Percentiles rank a stretch among this genome's conserved stretches.
These are phyloP conservation scores for Aspergillus sergii DNA, from an alignment of 2,329 filamentous ascomycete genomes.

Conservation along the genomic window DNA sequence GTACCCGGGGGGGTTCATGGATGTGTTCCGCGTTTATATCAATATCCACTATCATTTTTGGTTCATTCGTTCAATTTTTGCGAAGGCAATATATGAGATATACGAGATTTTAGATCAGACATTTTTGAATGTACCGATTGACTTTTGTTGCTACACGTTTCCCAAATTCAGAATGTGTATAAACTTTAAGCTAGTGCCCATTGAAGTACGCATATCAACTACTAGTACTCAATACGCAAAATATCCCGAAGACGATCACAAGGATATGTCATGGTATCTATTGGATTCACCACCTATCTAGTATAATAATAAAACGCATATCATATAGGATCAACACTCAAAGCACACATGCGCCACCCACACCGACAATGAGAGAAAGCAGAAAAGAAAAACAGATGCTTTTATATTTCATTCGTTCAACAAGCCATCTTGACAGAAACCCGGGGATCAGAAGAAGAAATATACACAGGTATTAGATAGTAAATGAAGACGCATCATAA, in stretches of 20 bases:
- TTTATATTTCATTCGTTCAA: constrained; percentile 14
- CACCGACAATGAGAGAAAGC: constrained; percentile 10
- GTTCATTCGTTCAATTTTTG: not conserved
- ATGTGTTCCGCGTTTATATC: not conserved
- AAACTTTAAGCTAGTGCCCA: not conserved
- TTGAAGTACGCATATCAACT: not conserved
- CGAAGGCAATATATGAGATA: not conserved
- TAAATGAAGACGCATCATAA: constrained; percentile 12
- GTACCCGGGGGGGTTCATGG: constrained; percentile 23
- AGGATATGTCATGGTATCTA: constrained; percentile 14
- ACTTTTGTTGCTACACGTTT: not conserved
- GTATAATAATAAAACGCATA: not conserved
- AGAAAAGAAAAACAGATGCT: constrained; percentile 14
- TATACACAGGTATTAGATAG: constrained; percentile 20
- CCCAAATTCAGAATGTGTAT: not conserved
- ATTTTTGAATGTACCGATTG: not conserved
- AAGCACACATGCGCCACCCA: constrained; percentile 18
- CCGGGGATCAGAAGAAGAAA: constrained; percentile 22
- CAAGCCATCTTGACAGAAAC: constrained; percentile 5
- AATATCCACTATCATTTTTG: not conserved
- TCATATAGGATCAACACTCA: not conserved
- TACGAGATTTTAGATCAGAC: not conserved
- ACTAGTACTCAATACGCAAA: not conserved
- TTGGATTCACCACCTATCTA: constrained; percentile 14
- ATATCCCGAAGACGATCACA: not conserved